Base-by-base conservation (phyloP, 1,139 yeast genomes). In the Kodamaea ohmeri region DNA sequence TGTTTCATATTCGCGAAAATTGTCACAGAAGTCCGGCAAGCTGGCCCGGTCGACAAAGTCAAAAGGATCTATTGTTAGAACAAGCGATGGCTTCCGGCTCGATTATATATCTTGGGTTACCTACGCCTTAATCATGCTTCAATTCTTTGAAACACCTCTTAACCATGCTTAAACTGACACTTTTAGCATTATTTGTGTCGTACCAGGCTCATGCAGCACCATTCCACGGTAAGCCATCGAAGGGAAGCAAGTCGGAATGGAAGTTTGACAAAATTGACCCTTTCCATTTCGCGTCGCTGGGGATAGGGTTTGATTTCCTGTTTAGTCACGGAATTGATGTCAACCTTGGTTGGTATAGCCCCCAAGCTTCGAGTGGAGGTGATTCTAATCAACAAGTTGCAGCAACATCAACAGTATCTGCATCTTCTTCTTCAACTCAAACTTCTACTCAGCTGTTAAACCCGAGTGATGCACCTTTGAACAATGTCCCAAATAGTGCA, bases 401-500 rank as follows among this genome's bases (percentile, higher is more conserved):
- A 6, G 21, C 36, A 4, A 6, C 34, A 18, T n/a, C 34, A 6
- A 25, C 30, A 25, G 32, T 45, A 17, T 38, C 55, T 0, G 44
- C 46, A 18, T 24, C 35, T 7, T 2, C 34, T 7, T 8, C 27
- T 11, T 21, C 36, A 2, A 25, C 39, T 7, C 25, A 32, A 8
- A 18, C 32, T 11, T 9, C 38, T 17, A 14, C 32, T 21, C 38
- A 33, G 46, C 14, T 35, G n/a, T 28, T 34, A 6, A 16, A 30
- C 11, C 8, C 25, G 12, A 15, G 35, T 7, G 17, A 52, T 4
- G 32, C 45, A 27, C 16, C 45, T 4, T 48, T 55, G 1, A 36
- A 45, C 28, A 34, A 42, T 19, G 45, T 47, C 22, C 41, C 50
- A 4, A 31, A 17, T 2, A 45, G 41, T 18, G 39, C 53, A 4